Evolutionary conservation across 225 moss, liverwort and hornwort genomes (phyloP).

Genomic region (Bryum argenteum): DNA sequence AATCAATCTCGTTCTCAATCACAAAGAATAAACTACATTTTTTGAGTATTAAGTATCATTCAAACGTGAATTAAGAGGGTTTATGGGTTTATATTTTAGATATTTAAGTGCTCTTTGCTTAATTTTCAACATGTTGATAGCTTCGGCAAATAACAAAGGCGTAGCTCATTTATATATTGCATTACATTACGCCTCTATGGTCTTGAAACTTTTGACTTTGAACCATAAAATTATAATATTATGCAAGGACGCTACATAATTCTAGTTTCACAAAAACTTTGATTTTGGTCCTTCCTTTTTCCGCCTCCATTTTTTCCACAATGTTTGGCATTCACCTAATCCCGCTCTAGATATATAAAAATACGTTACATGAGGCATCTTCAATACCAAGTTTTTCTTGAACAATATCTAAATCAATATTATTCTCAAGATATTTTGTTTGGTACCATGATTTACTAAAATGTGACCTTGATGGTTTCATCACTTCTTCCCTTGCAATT

Average conservation of each 20-base stretch:
- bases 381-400: not conserved
- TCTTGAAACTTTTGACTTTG: too few relatives aligned
- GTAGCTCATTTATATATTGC: too few relatives aligned
- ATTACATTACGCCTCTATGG: too few relatives aligned
- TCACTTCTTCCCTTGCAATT: not conserved
- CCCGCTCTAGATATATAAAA: conserved; percentile 3
- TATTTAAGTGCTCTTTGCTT: too few relatives aligned
- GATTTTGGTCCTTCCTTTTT: not conserved
- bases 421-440: not conserved
- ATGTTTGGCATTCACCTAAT: conserved; percentile 15
- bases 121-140: too few relatives aligned
- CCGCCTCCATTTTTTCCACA: conserved; percentile 17
- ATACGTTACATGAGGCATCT: conserved; percentile 2
- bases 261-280: not conserved
- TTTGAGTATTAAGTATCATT: too few relatives aligned
- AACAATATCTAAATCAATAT: not conserved
- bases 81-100: too few relatives aligned
- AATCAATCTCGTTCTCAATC: too few relatives aligned
- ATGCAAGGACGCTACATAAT: not conserved
- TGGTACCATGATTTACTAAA: not conserved
- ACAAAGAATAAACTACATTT: too few relatives aligned
- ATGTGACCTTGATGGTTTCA: conserved; percentile 24
- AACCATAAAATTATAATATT: too few relatives aligned
- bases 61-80: too few relatives aligned
- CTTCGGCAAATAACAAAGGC: too few relatives aligned